Conservation (phyloP, 352 stramenopile species). For the Phytophthora rubi region DNA sequence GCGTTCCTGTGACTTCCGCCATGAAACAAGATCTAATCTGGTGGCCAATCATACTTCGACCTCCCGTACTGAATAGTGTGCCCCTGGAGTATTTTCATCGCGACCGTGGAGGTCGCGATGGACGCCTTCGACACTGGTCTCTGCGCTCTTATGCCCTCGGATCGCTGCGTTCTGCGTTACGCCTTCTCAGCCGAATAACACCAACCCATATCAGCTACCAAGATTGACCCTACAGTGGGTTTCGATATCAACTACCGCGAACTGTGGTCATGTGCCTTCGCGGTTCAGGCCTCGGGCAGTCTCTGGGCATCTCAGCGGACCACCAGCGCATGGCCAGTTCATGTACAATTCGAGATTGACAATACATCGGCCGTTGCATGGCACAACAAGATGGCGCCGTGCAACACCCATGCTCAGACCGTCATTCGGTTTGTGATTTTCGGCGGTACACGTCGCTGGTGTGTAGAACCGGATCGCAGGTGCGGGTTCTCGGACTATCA, state of each 20-base stretch:
- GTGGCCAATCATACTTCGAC: background rate
- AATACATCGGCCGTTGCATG: background rate
- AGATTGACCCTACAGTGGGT: background rate
- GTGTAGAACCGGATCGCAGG: constrained; percentile 10
- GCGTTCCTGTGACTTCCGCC: background rate
- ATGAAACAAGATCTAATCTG: background rate
- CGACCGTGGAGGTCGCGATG: background rate
- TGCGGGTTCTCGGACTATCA: background rate
- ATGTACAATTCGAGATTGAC: background rate
- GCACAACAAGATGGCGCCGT: background rate
- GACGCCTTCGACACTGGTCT: constrained; percentile 21
- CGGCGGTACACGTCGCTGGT: background rate
- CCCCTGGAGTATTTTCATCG: background rate
- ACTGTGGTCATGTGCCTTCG: background rate
- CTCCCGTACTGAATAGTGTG: background rate
- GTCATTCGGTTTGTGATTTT: no score
- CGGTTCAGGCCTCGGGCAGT: constrained; percentile 1
- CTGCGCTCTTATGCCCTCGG: constrained; percentile 1
- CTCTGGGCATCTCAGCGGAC: background rate
- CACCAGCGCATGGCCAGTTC: background rate
- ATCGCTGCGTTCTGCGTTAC: background rate
- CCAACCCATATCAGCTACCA: background rate
- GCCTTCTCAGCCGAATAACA: background rate
- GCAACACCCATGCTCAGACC: background rate
- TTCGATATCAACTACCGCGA: background rate